Evolutionary conservation across 1,284 basidiomycete genomes (phyloP).

Genomic region (Taiwanofungus camphoratus): DNA sequence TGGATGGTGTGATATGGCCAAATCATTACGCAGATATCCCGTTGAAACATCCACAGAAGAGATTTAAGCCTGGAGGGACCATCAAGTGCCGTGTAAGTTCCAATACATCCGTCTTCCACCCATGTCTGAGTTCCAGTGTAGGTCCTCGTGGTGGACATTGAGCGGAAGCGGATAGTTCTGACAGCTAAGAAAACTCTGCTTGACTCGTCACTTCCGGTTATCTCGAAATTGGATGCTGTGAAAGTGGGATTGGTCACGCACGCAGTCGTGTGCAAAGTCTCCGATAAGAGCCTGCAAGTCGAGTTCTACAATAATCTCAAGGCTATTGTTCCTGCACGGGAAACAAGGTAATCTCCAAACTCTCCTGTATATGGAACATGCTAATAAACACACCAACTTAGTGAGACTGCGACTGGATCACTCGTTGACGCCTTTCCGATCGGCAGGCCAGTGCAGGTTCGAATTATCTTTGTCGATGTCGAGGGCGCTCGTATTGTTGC

Average conservation of each 20-base stretch:
- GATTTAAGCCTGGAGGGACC: conserved; percentile 80
- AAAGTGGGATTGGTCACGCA: conserved; percentile 73
- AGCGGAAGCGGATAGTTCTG: conserved; percentile 77
- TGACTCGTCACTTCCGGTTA: conserved; percentile 70
- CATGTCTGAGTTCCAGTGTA: conserved; percentile 25
- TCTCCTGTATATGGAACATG: conserved; percentile 5
- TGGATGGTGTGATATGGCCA: conserved; percentile 94
- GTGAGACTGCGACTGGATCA: conserved; percentile 59
- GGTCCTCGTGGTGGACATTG: conserved; percentile 85
- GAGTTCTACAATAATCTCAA: conserved; percentile 91
- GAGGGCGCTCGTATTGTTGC: conserved; percentile 70
- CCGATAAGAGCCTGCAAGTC: conserved; percentile 75
- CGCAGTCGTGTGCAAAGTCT: conserved; percentile 79
- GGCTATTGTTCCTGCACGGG: conserved; percentile 76
- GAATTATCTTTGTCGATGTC: conserved; percentile 70
- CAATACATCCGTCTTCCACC: neutral
- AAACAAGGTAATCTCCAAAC: conserved; percentile 60
- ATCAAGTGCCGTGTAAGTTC: conserved; percentile 81
- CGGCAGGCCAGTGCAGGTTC: conserved; percentile 85
- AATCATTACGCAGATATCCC: conserved; percentile 92
- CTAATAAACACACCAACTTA: conserved; percentile 22
- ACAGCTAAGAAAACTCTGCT: conserved; percentile 93
- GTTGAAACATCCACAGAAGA: conserved; percentile 88
- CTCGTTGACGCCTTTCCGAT: conserved; percentile 68
- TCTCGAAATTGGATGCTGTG: conserved; percentile 66